These are phyloP conservation scores for Sarocladium strictum DNA, from an alignment of 2,329 filamentous ascomycete genomes.

Conservation along the genomic window DNA sequence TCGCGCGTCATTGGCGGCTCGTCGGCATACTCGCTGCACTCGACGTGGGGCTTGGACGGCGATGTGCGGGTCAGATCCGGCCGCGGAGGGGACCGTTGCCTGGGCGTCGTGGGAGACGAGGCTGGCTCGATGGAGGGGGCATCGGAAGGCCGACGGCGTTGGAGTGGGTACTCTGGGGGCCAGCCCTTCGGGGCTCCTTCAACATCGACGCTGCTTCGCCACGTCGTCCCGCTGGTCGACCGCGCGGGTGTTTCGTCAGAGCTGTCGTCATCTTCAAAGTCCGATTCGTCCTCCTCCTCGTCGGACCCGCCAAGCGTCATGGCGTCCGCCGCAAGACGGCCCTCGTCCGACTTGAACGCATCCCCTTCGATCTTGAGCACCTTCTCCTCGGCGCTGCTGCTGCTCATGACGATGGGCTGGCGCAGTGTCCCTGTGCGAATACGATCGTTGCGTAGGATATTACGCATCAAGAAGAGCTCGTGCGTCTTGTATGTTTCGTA, in stretches of 20 bases:
- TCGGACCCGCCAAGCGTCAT: slow-evolving; percentile 25
- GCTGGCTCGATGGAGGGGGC: background rate
- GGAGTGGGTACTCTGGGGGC: background rate
- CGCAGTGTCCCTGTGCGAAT: slow-evolving; percentile 15
- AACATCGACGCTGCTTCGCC: slow-evolving; percentile 10
- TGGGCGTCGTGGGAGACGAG: slow-evolving; percentile 5
- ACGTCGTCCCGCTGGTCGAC: slow-evolving; percentile 10
- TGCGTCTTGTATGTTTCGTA: slow-evolving; percentile 40
- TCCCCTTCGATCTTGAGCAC: slow-evolving; percentile 18
- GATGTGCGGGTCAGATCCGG: background rate
- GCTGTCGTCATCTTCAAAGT: slow-evolving; percentile 14
- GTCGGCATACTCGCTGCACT: slow-evolving; percentile 16
- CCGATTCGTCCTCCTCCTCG: slow-evolving; percentile 13
- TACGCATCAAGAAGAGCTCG: slow-evolving; percentile 32
- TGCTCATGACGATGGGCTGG: slow-evolving; percentile 16
- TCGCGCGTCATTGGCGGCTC: slow-evolving; percentile 32
- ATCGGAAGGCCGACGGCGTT: background rate
- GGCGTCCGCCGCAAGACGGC: slow-evolving; percentile 16
- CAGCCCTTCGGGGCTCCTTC: slow-evolving; percentile 15
- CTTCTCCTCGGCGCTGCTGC: slow-evolving; percentile 27
- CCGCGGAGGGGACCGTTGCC: background rate
- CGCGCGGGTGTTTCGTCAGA: slow-evolving; percentile 14
- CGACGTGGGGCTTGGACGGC: slow-evolving; percentile 8
- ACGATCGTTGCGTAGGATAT: slow-evolving; percentile 25
- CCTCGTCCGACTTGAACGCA: background rate